A percentile compares a stretch with the other conserved stretches of the same genome.
phyloP scores from a whole-genome alignment of 2,329 filamentous ascomycete genomes.

The Fusarium kyushuense region DNA sequence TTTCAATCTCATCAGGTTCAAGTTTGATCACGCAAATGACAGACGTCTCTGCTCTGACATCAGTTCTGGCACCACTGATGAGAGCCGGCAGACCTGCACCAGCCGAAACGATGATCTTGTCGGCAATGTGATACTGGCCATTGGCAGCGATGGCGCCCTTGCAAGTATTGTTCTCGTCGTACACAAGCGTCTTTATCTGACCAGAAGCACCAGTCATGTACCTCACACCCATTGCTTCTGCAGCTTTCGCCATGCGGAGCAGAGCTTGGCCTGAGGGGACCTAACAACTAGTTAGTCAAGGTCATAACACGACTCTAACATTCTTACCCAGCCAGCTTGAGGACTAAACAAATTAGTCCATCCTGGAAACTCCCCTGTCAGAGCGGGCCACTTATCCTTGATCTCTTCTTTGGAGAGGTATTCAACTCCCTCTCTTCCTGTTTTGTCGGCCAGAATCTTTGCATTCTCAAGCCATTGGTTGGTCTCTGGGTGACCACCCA shows the following conservation, averaged over 20 bases:
- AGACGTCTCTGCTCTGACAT: conserved; percentile 73
- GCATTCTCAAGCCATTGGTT: conserved; percentile 49
- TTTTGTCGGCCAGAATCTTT: conserved; percentile 41
- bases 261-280: conserved; percentile 48
- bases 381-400: conserved; percentile 46
- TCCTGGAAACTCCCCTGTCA: conserved; percentile 44
- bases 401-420: conserved; percentile 47
- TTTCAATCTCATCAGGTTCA: conserved; percentile 66
- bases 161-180: conserved; percentile 45
- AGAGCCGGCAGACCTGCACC: conserved; percentile 75
- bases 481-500: conserved; percentile 46
- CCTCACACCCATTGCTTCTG: conserved; percentile 43
- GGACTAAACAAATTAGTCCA: conserved; percentile 49
- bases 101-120: conserved; percentile 72
- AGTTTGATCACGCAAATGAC: conserved; percentile 72
- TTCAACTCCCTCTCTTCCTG: conserved; percentile 41
- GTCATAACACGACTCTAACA: not conserved
- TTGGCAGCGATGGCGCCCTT: conserved; percentile 64
- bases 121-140: conserved; percentile 63
- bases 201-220: conserved; percentile 49
- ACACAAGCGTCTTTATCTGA: conserved; percentile 41
- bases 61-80: conserved; percentile 69
- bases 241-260: conserved; percentile 49
- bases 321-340: conserved; percentile 50
- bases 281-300: not conserved